Evolutionary conservation across 1,284 basidiomycete genomes (phyloP).

Genomic region (Amylostereum areolatum): DNA sequence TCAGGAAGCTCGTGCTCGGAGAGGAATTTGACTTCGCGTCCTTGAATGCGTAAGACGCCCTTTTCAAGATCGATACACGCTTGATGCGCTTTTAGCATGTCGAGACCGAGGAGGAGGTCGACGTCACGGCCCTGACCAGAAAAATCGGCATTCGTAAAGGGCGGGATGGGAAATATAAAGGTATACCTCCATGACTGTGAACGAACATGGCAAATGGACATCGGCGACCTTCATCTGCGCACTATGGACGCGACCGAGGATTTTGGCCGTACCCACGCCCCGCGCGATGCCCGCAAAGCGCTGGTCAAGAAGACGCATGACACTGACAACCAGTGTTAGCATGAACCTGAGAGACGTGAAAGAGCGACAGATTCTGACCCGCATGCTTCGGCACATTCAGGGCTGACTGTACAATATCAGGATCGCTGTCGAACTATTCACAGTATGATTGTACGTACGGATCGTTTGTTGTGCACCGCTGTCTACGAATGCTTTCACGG

Average conservation of each 20-base stretch:
- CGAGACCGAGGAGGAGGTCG: slow-evolving; percentile 91
- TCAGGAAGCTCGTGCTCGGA: slow-evolving; percentile 92
- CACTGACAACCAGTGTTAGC: slow-evolving; percentile 32
- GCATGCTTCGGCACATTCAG: slow-evolving; percentile 90
- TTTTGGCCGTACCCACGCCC: slow-evolving; percentile 95
- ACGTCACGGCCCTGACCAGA: slow-evolving; percentile 71
- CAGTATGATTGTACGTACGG: slow-evolving; percentile 50
- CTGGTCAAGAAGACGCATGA: slow-evolving; percentile 90
- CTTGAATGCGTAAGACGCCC: slow-evolving; percentile 84
- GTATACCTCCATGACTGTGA: slow-evolving; percentile 90
- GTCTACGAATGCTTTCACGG: slow-evolving; percentile 96
- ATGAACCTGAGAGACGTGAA: neutral
- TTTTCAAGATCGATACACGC: slow-evolving; percentile 91
- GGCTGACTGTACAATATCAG: slow-evolving; percentile 63
- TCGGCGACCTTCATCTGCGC: slow-evolving; percentile 88
- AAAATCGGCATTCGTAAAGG: no score
- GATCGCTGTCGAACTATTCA: neutral
- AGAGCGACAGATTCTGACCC: slow-evolving; percentile 46
- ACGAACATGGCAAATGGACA: slow-evolving; percentile 83
- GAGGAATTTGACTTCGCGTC: slow-evolving; percentile 81
- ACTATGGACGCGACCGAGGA: slow-evolving; percentile 90
- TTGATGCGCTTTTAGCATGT: slow-evolving; percentile 98
- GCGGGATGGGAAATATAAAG: no score
- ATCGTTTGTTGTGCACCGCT: slow-evolving; percentile 96
- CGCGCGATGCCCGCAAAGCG: slow-evolving; percentile 87